Base-by-base conservation (phyloP, 2,329 filamentous ascomycete genomes). In the Fusarium foetens region DNA sequence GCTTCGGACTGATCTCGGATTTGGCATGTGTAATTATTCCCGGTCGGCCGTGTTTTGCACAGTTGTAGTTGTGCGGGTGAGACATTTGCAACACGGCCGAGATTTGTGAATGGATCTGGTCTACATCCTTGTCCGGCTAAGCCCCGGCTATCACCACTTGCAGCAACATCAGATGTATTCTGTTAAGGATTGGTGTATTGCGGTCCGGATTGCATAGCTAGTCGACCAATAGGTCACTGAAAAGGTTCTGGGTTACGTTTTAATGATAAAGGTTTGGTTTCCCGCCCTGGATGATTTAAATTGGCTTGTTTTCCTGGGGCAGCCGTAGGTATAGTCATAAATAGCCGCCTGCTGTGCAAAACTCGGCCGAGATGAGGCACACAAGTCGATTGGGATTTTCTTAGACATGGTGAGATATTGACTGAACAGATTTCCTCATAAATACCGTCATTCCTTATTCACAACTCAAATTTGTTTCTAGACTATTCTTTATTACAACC, bases 121-220 rank as follows among this genome's bases (percentile, higher is more conserved):
- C 25, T 25, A 25, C 25, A 25, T 25, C 25, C 0, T 27, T 0
- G 1, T 0, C 0, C n/a, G 57, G 48, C 13, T 39, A 53, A 57
- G 2, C 12, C 5, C 1, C 38, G 53, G 39, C 13, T 59, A 59
- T 19, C 5, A 3, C 8, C 0, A 1, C 0, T 5, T 1, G 16
- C 11, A 7, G 1, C 11, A 33, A 13, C 2, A 13, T 13, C 14
- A 2, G 0, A 1, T 1, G 9, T 9, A 4, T 7, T 9, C 8
- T 33, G 46, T 49, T 31, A 49, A 9, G 9, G 5, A 5, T 0
- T 6, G n/a, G n/a, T n/a, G 0, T 0, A 6, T 11, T 1, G 2
- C 3, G 1, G 0, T 13, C 3, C 16, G 7, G 1, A 13, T 13
- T 31, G 21, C 5, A 23, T 4, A 9, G 19, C 5, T 6, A 3